Percentiles rank a stretch among this genome's conserved stretches.
Conservation (phyloP, 2,329 filamentous ascomycete genomes). For the Lachnellula subtilissima region DNA sequence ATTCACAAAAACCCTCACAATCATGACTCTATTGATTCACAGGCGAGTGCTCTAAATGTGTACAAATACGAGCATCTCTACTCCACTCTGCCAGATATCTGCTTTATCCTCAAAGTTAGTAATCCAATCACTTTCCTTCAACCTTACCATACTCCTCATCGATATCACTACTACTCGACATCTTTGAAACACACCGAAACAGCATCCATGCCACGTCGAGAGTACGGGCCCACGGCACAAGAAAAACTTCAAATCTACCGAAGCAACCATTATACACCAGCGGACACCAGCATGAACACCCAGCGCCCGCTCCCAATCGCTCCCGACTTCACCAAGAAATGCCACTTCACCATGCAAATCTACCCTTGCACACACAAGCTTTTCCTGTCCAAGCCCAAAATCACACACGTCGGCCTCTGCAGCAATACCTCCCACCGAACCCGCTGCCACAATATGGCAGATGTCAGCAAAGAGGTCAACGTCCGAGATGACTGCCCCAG, state of each 20-base stretch:
- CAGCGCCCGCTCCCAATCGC: not conserved
- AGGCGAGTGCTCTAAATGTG: not conserved
- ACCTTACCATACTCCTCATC: not conserved
- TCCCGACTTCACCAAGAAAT: not conserved
- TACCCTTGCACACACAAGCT: not conserved
- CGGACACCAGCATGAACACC: not conserved
- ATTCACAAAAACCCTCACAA: not conserved
- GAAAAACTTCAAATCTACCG: too few species aligned
- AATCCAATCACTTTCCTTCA: too few species aligned
- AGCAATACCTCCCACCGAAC: not conserved
- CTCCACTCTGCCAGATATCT: not conserved
- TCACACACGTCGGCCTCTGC: not conserved
- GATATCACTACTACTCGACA: not conserved
- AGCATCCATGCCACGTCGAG: not conserved
- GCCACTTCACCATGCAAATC: not conserved
- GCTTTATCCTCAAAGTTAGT: too few species aligned
- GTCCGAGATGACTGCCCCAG: not conserved
- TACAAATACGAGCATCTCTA: not conserved
- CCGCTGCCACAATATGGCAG: not conserved
- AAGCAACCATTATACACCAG: not conserved
- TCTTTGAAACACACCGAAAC: not conserved
- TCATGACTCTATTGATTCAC: not conserved
- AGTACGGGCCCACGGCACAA: too few species aligned
- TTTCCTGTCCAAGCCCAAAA: not conserved
- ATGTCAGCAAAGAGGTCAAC: not conserved